Percentiles rank a stretch among this genome's conserved stretches.
phyloP scores from a whole-genome alignment of 2,329 filamentous ascomycete species.

The Fusarium papillatum region DNA sequence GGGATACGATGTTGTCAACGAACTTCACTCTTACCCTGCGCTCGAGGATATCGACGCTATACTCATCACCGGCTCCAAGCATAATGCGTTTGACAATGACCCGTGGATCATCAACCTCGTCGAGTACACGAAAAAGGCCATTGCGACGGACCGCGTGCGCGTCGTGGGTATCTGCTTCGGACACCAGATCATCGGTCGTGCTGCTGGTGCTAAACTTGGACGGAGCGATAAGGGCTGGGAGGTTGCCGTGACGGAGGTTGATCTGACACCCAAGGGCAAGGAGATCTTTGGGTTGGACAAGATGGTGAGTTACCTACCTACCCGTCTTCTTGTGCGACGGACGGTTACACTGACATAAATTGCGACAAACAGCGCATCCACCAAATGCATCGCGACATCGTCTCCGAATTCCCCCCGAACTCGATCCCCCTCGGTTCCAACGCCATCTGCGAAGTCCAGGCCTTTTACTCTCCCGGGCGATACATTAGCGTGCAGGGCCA shows the following conservation, averaged over 20 bases:
- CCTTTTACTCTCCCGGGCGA: conserved; percentile 54
- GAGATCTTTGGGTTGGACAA: conserved; percentile 54
- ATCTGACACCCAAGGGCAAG: conserved; percentile 55
- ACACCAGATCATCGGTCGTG: conserved; percentile 61
- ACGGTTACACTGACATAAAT: conserved; percentile 66
- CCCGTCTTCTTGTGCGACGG: conserved; percentile 73
- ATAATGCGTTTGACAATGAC: conserved; percentile 58
- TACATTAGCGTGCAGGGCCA: conserved; percentile 62
- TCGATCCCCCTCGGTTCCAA: conserved; percentile 58
- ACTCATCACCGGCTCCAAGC: conserved; percentile 82
- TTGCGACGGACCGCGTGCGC: conserved; percentile 68
- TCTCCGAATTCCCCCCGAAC: conserved; percentile 54
- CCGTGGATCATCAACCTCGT: conserved; percentile 60
- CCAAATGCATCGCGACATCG: conserved; percentile 63
- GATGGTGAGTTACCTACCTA: conserved; percentile 52
- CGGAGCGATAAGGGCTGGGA: conserved; percentile 59
- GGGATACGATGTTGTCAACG: conserved; percentile 78
- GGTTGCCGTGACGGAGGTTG: conserved; percentile 57
- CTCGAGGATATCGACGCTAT: conserved; percentile 85
- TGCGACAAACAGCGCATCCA: conserved; percentile 51
- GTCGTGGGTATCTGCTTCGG: conserved; percentile 66
- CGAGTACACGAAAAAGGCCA: conserved; percentile 51
- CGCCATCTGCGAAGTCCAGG: conserved; percentile 57
- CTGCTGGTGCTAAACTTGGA: conserved; percentile 53
- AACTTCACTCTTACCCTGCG: conserved; percentile 76